phyloP scores from a whole-genome alignment of 2,329 filamentous ascomycete species.

The Sporothrix humicola region DNA sequence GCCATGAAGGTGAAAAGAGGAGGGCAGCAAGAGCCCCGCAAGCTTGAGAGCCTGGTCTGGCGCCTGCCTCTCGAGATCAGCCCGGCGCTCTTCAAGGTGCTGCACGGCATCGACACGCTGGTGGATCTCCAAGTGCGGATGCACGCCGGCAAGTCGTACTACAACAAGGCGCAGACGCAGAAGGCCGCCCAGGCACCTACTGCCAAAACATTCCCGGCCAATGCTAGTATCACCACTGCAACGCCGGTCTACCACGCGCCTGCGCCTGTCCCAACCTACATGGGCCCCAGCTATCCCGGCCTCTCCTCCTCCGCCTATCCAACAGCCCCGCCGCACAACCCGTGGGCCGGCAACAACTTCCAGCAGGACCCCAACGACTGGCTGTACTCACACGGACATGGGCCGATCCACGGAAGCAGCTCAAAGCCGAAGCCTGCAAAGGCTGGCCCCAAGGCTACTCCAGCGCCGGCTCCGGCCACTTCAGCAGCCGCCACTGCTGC shows the following conservation, averaged over 20 bases:
- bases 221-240: too few species aligned
- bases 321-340: too few species aligned
- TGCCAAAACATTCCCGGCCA: too few species aligned
- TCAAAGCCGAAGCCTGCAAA: too few species aligned
- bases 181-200: neutral
- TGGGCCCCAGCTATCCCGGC: too few species aligned
- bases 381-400: too few species aligned
- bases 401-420: too few species aligned
- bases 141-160: slow-evolving; percentile 62
- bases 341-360: too few species aligned
- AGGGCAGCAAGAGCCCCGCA: slow-evolving; percentile 51
- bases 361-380: too few species aligned
- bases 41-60: slow-evolving; percentile 65
- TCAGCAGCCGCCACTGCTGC: slow-evolving; percentile 50
- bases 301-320: too few species aligned
- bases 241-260: neutral
- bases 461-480: slow-evolving; percentile 43
- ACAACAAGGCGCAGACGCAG: slow-evolving; percentile 44
- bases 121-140: slow-evolving; percentile 63
- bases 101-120: slow-evolving; percentile 61
- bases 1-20: slow-evolving; percentile 54
- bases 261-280: too few species aligned
- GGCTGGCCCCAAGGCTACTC: too few species aligned
- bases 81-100: slow-evolving; percentile 60
- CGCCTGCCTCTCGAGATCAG: slow-evolving; percentile 68